Conservation (phyloP, 345 rosid genomes). For the Clarkia xantiana region DNA sequence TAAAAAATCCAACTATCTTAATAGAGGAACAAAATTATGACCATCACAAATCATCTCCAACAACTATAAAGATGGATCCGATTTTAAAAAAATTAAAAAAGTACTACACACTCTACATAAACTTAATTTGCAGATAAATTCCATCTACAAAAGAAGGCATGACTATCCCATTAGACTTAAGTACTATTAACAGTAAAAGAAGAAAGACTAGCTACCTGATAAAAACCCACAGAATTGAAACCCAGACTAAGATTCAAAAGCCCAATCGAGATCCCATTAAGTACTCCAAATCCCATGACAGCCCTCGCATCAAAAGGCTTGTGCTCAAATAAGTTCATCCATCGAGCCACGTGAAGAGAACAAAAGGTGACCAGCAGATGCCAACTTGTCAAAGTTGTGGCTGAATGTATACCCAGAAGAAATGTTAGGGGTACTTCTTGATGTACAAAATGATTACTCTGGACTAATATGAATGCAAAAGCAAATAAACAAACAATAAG, state of each 20-base stretch:
- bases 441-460: background rate
- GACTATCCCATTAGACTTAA: background rate
- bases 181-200: background rate
- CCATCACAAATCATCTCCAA: too few species aligned
- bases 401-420: conserved; percentile 21
- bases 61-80: too few species aligned
- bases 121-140: background rate
- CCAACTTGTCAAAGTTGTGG: conserved; percentile 99
- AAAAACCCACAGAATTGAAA: conserved; percentile 96
- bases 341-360: conserved; percentile 93
- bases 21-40: too few species aligned
- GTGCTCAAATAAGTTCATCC: conserved; percentile 97
- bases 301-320: conserved; percentile 99
- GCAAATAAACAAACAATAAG: background rate
- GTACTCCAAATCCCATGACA: conserved; percentile 98
- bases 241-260: conserved; percentile 96
- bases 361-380: conserved; percentile 99
- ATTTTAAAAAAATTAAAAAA: too few species aligned
- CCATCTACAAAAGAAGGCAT: background rate
- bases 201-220: conserved; percentile 51
- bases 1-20: too few species aligned
- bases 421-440: background rate
- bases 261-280: conserved; percentile 96
- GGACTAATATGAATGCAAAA: background rate
- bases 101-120: too few species aligned